Evolutionary conservation across 148 eudicot species (phyloP), one percentile per base, ranked within the genome.

Genomic region (Spergularia bocconei): DNA sequence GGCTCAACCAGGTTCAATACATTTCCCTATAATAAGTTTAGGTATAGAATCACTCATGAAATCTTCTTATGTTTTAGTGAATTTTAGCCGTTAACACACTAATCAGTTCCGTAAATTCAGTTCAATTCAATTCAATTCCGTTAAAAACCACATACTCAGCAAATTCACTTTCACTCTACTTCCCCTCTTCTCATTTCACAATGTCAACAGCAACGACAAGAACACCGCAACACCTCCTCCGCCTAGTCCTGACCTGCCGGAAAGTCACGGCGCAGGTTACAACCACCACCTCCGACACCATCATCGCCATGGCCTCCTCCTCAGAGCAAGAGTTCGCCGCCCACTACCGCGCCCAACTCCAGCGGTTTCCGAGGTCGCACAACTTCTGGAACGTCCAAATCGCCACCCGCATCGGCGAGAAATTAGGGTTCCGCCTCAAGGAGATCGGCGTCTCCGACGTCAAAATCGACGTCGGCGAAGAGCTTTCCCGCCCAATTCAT

Each of bases 241-340:
- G 87, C 0, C 63, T 91, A 17, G 78, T 84, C 7, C 67, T 91
- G 6, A 86, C 88, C 63, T 89, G 91, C 85, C 84, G 97, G 60
- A 89, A 84, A 81, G 67, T 91, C 38, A 87, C 90, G 0, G 97
- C 93, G 0, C 97, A 89, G 55, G 97, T 89, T 5, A 91, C 93
- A 0, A 72, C 75, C 71, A 62, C 84, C 15, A 29, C 66, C 52
- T 81, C 90, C 3, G 77, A 86, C 12, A 75, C 97, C 17, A 89
- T 91, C 67, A 75, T 91, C 54, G 93, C 97, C 19, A 87, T 91
- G 91, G 97, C 97, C 0, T 91, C 93, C 2, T 89, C 97, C 4
- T 62, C 86, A 7, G 97, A 91, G 70, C 86, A 86, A 25, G 97
- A 91, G n/a, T 91, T 91, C 84, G 73, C 66, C 29, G 33, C 87